Evolutionary conservation across 441 rosid species (phyloP), one percentile per base, ranked within the genome.

Genomic region (Pelargonium australe): DNA sequence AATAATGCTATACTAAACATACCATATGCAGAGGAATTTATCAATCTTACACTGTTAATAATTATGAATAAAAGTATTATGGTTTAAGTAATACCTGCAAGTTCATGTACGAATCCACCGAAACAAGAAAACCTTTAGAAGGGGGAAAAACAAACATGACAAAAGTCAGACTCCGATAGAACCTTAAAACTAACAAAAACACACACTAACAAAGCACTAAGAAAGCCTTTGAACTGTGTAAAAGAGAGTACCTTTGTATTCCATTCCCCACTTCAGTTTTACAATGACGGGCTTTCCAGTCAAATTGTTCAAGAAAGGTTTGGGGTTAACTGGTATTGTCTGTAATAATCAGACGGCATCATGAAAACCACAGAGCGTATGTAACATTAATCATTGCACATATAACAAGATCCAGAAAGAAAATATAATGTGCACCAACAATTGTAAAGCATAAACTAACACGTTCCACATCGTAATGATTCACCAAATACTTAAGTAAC

Each of bases 101-200:
- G 83, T 94, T 94, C 97, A 94, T 94, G 88, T 91, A 94, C 13
- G 98, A 88, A 83, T 94, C 98, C 70, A 91, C 95, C 0, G 97
- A 94, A 66, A 95, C 97, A 67, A 94, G 96, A 77, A 87, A 91
- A 69, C 97, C 97, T 93, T 82, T 53, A 53, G 40, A 66, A 63
- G 0, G 37, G 37, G 37, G 37, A 34, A 34, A 34, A 34, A 34
- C 37, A 34, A 34, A 34, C 37, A 34, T 3, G 37, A 4, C 37
- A 34, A 3, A 34, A 34, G 37, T 34, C 37, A 34, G 37, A 34
- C 31, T 25, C 31, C 31, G 31, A 25, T 4, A 19, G 25, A 9
- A 45, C 0, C 4, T 53, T 53, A 53, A 57, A 66, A 9, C 25
- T 68, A 47, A 45, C 1, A 64, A 28, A 28, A 60, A 70, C 23